These are phyloP conservation scores for Fraxinus sp. DNA, from an alignment of 305 asterid species.

Conservation along the genomic window DNA sequence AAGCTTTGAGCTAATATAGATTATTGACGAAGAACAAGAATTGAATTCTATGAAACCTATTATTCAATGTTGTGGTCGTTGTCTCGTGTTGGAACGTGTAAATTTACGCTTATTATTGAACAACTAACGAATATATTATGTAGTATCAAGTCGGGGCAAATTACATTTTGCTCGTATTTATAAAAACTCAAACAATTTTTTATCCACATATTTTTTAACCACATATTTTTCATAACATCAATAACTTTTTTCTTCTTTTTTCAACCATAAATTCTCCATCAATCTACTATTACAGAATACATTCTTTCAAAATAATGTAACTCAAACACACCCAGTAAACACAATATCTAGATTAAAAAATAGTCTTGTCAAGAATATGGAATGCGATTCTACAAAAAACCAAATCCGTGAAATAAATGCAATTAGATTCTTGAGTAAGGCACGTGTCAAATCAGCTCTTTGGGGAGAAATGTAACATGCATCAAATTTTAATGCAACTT, in stretches of 20 bases:
- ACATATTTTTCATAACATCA: too few relatives aligned
- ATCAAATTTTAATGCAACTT: constrained; percentile 3
- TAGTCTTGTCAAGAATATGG: constrained; percentile 19
- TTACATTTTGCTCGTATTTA: neutral
- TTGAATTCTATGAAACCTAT: neutral
- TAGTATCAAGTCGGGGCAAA: neutral
- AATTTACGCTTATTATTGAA: neutral
- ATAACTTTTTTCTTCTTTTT: too few relatives aligned
- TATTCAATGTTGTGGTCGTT: neutral
- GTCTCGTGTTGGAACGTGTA: neutral
- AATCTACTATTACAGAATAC: too few relatives aligned
- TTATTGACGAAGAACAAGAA: neutral
- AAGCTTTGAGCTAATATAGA: neutral
- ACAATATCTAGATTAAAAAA: neutral
- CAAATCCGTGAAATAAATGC: constrained; percentile 29
- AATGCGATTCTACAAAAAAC: constrained; percentile 39
- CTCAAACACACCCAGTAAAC: neutral
- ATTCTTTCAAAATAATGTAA: too few relatives aligned
- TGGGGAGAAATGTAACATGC: constrained; percentile 27
- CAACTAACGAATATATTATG: neutral
- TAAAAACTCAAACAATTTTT: too few relatives aligned
- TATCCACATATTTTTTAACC: too few relatives aligned
- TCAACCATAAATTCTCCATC: too few relatives aligned
- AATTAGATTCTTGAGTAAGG: constrained; percentile 23
- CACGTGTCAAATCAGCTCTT: constrained; percentile 29